Evolutionary conservation across 2,329 filamentous ascomycete species (phyloP).

Genomic region (Verruconis gallopava): DNA sequence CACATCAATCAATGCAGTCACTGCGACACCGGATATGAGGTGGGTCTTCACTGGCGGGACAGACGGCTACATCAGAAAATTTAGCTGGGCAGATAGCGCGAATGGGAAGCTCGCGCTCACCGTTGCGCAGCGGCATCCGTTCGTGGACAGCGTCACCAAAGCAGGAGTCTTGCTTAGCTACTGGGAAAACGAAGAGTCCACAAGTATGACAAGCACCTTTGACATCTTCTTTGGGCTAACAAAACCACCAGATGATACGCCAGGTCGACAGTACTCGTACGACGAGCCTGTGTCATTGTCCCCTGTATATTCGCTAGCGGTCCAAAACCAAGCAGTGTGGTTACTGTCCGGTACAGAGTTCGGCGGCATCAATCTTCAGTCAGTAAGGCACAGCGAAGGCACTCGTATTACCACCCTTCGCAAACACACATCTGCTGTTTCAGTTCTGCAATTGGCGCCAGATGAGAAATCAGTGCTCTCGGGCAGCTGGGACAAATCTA

Average conservation of each 20-base stretch:
- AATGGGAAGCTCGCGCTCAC: slow-evolving; percentile 90
- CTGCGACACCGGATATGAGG: slow-evolving; percentile 83
- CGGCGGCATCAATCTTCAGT: slow-evolving; percentile 85
- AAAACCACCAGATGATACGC: slow-evolving; percentile 3
- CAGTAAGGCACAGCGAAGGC: slow-evolving; percentile 86
- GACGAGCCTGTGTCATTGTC: slow-evolving; percentile 38
- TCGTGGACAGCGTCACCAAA: slow-evolving; percentile 94
- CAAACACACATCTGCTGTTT: slow-evolving; percentile 83
- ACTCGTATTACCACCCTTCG: slow-evolving; percentile 72
- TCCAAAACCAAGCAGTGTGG: slow-evolving; percentile 85
- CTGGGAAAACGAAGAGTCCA: slow-evolving; percentile 91
- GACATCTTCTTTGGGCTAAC: slow-evolving; percentile 6
- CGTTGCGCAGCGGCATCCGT: slow-evolving; percentile 89
- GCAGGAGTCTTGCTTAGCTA: slow-evolving; percentile 90
- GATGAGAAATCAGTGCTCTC: slow-evolving; percentile 83
- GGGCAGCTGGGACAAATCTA: slow-evolving; percentile 91
- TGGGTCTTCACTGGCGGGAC: slow-evolving; percentile 91
- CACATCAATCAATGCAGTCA: slow-evolving; percentile 87
- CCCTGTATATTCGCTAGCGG: slow-evolving; percentile 86
- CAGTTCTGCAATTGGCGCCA: slow-evolving; percentile 64
- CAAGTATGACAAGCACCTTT: slow-evolving; percentile 19
- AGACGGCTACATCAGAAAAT: slow-evolving; percentile 93
- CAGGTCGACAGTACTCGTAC: background rate
- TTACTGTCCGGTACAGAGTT: slow-evolving; percentile 81
- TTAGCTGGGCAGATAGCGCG: slow-evolving; percentile 87